Evolutionary conservation across 129 eudicot genomes (phyloP).

Genomic region (Helichrysum umbraculigerum): DNA sequence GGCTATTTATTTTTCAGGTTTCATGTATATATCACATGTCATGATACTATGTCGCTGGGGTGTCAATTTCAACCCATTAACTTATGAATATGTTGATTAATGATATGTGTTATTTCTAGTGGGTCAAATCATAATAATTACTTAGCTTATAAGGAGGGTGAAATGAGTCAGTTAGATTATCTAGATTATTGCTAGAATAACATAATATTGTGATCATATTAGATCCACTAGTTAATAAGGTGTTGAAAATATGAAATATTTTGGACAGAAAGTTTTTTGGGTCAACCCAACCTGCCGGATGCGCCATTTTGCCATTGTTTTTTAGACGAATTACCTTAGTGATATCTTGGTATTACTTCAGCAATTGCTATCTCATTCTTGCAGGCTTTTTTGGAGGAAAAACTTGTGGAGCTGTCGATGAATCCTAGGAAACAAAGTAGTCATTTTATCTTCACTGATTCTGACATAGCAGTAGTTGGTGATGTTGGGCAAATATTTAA

Average conservation of each 20-base stretch:
- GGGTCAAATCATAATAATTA: not conserved
- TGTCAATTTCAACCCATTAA: not conserved
- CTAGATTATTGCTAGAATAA: not conserved
- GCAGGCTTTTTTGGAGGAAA: conserved; percentile 75
- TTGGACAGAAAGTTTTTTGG: not conserved
- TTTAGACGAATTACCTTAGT: conserved; percentile 5
- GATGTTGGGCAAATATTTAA: conserved; percentile 67
- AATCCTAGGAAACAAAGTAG: conserved; percentile 34
- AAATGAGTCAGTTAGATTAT: not conserved
- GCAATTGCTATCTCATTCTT: conserved; percentile 12
- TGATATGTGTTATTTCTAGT: not conserved
- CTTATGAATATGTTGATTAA: no score
- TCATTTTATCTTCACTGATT: conserved; percentile 80
- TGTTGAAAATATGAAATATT: no score
- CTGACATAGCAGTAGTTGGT: conserved; percentile 83
- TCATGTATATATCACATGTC: not conserved
- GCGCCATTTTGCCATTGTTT: not conserved
- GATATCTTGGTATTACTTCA: conserved; percentile 25
- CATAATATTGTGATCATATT: conserved; percentile 2
- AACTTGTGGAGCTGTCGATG: conserved; percentile 55
- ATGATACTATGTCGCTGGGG: not conserved
- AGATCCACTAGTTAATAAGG: no score
- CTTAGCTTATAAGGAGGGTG: not conserved
- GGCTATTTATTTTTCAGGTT: not conserved
- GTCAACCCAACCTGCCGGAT: not conserved